Conservation (phyloP, 2,329 filamentous ascomycete genomes). For the Cladophialophora psammophila region DNA sequence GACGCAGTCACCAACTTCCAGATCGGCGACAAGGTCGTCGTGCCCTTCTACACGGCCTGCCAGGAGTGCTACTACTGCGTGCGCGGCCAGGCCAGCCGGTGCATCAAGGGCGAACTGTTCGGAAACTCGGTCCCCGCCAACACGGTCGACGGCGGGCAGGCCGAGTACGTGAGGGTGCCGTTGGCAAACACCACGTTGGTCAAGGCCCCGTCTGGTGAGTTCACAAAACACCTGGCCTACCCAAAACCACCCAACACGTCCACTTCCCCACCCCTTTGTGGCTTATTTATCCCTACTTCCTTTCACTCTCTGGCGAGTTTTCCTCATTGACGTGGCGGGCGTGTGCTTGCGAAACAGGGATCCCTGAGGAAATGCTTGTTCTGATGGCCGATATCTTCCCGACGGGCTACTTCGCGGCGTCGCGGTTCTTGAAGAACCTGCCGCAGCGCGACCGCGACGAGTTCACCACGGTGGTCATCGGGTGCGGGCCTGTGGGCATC, state of each 20-base stretch:
- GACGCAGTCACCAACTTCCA: constrained; percentile 55
- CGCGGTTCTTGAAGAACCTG: constrained; percentile 40
- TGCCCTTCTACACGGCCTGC: constrained; percentile 62
- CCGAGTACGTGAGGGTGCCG: constrained; percentile 63
- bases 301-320: background rate
- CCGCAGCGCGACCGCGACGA: constrained; percentile 38
- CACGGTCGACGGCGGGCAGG: constrained; percentile 62
- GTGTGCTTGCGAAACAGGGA: constrained; percentile 30
- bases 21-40: constrained; percentile 61
- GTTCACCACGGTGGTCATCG: constrained; percentile 66
- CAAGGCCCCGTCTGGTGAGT: constrained; percentile 47
- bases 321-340: background rate
- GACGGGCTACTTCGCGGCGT: constrained; percentile 41
- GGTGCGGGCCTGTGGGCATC: constrained; percentile 69
- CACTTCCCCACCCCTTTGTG: no score
- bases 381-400: constrained; percentile 44
- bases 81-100: constrained; percentile 61
- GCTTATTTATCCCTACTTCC: background rate
- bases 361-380: constrained; percentile 45
- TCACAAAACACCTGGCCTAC: no score
- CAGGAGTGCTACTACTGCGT: constrained; percentile 62
- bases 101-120: constrained; percentile 56
- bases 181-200: constrained; percentile 60
- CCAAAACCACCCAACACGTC: no score
- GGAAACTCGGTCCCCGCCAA: constrained; percentile 61